These are phyloP conservation scores for Leucosporidium creatinivorum DNA, from an alignment of 768 basidiomycete genomes.

Conservation along the genomic window DNA sequence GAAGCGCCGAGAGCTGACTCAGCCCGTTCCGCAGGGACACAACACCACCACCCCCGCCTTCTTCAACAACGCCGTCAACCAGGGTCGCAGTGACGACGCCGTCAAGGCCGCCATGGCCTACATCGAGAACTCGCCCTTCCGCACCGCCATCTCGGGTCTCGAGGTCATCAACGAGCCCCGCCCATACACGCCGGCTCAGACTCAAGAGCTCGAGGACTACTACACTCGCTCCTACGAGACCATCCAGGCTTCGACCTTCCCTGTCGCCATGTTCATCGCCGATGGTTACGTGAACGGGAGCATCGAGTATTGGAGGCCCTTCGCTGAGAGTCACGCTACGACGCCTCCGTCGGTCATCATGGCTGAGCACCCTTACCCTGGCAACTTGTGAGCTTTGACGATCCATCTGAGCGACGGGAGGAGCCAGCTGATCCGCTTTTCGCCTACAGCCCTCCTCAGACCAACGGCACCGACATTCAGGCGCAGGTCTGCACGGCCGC, in stretches of 20 bases:
- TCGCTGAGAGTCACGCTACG: constrained; percentile 1
- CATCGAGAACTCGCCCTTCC: constrained; percentile 34
- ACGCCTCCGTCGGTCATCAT: constrained; percentile 21
- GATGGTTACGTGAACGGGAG: constrained; percentile 5
- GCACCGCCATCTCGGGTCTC: constrained; percentile 34
- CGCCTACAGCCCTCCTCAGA: constrained; percentile 25
- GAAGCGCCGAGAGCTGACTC: background rate
- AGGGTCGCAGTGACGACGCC: constrained; percentile 26
- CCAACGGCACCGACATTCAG: constrained; percentile 24
- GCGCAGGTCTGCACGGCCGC: constrained; percentile 34
- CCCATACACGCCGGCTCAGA: constrained; percentile 33
- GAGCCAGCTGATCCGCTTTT: too few relatives aligned
- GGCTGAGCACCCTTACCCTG: constrained; percentile 15
- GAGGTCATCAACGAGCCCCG: constrained; percentile 35
- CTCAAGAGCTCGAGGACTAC: constrained; percentile 27
- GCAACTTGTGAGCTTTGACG: constrained; percentile 13
- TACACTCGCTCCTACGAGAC: constrained; percentile 30
- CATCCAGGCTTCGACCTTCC: constrained; percentile 13
- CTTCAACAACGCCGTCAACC: constrained; percentile 29
- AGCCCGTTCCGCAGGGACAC: constrained; percentile 11
- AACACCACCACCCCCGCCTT: constrained; percentile 14
- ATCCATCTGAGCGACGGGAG: too few relatives aligned
- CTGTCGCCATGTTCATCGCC: constrained; percentile 28
- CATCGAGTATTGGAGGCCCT: background rate
- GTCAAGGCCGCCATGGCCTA: constrained; percentile 34